Percentiles rank a stretch among this genome's conserved stretches.
These are phyloP conservation scores for Calonectria naviculata DNA, from an alignment of 2,329 filamentous ascomycete genomes.

Conservation along the genomic window DNA sequence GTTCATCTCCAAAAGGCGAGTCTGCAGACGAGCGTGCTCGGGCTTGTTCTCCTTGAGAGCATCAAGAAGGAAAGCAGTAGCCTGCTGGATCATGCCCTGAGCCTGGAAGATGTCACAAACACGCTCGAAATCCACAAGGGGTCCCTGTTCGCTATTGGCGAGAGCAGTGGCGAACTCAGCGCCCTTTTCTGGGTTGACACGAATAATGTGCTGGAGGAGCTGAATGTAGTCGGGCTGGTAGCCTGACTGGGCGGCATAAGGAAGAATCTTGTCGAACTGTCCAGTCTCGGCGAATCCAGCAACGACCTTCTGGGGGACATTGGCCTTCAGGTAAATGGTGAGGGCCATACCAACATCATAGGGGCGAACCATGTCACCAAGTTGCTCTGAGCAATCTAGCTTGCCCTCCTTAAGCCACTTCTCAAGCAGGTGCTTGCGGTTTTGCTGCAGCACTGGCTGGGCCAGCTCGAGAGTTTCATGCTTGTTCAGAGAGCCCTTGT, in stretches of 20 bases:
- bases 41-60: conserved; percentile 94
- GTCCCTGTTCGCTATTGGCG: conserved; percentile 87
- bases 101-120: conserved; percentile 98
- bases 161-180: conserved; percentile 94
- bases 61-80: conserved; percentile 97
- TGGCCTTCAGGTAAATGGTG: conserved; percentile 89
- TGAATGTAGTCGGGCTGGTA: conserved; percentile 97
- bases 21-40: conserved; percentile 94
- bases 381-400: conserved; percentile 93
- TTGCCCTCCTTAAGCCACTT: conserved; percentile 99
- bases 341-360: conserved; percentile 92
- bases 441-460: conserved; percentile 90
- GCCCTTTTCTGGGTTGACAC: conserved; percentile 92
- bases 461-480: conserved; percentile 96
- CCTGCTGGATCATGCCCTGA: conserved; percentile 97
- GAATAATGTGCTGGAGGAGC: conserved; percentile 91
- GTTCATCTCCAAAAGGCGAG: conserved; percentile 97
- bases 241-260: conserved; percentile 85
- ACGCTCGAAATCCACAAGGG: conserved; percentile 90
- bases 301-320: conserved; percentile 92
- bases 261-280: conserved; percentile 96
- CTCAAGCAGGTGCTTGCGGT: conserved; percentile 93
- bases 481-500: conserved; percentile 93
- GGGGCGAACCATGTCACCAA: conserved; percentile 91
- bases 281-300: conserved; percentile 95